phyloP scores from a whole-genome alignment of 352 stramenopile genomes.

The Pythium brachiatum region DNA sequence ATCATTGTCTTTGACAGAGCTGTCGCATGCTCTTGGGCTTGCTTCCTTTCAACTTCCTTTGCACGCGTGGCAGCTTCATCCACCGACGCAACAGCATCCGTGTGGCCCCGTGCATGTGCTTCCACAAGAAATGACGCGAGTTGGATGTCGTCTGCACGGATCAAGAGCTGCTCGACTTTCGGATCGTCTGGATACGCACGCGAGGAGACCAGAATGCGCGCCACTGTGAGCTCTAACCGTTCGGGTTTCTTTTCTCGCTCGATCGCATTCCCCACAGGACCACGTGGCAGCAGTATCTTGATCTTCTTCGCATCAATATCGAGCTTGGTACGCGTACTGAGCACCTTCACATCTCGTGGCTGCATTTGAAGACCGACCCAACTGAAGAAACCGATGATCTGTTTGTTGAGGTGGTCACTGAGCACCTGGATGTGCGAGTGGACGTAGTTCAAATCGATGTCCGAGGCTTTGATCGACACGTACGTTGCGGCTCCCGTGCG shows the following conservation, averaged over 20 bases:
- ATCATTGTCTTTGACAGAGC: constrained; percentile 34
- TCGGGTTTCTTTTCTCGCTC: constrained; percentile 43
- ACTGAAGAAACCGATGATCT: constrained; percentile 64
- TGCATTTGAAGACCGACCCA: constrained; percentile 56
- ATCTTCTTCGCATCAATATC: constrained; percentile 41
- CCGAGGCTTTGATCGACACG: constrained; percentile 37
- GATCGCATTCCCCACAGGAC: constrained; percentile 39
- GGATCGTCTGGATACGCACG: constrained; percentile 37
- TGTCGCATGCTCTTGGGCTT: constrained; percentile 18
- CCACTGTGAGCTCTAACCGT: constrained; percentile 49
- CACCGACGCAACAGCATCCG: constrained; percentile 34
- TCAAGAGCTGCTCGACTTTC: constrained; percentile 47
- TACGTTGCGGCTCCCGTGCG: constrained; percentile 41
- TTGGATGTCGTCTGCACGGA: constrained; percentile 37
- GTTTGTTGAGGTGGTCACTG: constrained; percentile 47
- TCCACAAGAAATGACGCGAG: constrained; percentile 43
- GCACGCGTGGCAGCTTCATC: constrained; percentile 32
- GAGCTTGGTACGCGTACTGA: constrained; percentile 57
- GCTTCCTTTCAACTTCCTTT: constrained; percentile 5
- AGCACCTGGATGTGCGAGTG: constrained; percentile 45
- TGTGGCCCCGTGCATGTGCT: constrained; percentile 22
- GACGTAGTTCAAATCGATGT: constrained; percentile 62
- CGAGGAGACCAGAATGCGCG: constrained; percentile 41
- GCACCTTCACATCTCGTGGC: constrained; percentile 25
- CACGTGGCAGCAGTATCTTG: constrained; percentile 44